These are phyloP conservation scores for Colletotrichum melonis DNA, from an alignment of 2,329 filamentous ascomycete genomes.

Conservation along the genomic window DNA sequence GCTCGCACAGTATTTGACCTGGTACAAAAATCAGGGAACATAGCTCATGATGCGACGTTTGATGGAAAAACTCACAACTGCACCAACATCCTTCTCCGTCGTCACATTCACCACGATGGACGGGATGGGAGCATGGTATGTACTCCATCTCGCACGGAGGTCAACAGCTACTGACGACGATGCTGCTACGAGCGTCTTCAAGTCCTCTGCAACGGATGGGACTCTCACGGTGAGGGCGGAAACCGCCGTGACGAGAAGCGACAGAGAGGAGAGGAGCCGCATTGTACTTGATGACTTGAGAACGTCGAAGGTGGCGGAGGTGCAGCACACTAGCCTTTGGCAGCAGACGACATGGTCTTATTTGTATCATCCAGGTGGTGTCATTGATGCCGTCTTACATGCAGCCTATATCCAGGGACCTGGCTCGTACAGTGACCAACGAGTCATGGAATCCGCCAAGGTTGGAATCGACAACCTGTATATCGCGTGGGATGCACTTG, in stretches of 20 bases:
- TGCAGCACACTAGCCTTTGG: neutral
- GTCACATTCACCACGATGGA: constrained; percentile 15
- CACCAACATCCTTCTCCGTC: constrained; percentile 12
- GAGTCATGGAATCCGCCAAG: neutral
- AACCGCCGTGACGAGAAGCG: neutral
- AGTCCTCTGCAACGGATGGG: neutral
- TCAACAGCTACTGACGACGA: neutral
- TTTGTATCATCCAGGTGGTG: neutral
- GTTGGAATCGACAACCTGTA: neutral
- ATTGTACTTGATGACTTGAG: neutral
- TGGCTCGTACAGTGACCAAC: neutral
- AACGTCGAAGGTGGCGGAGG: fast-evolving
- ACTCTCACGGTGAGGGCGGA: neutral
- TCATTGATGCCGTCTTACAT: neutral
- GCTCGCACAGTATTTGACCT: constrained; percentile 29
- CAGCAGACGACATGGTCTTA: neutral
- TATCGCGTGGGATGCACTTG: neutral
- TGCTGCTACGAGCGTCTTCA: neutral
- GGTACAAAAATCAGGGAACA: neutral
- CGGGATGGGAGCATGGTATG: constrained; percentile 4
- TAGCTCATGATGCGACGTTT: neutral
- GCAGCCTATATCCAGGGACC: neutral
- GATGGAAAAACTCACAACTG: neutral
- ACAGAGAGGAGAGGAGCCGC: neutral
- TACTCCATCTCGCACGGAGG: constrained; percentile 16